Percentiles rank a stretch among this genome's conserved stretches.
These are phyloP conservation scores for Puccinia hordei DNA, from an alignment of 1,284 basidiomycete genomes.

Conservation along the genomic window DNA sequence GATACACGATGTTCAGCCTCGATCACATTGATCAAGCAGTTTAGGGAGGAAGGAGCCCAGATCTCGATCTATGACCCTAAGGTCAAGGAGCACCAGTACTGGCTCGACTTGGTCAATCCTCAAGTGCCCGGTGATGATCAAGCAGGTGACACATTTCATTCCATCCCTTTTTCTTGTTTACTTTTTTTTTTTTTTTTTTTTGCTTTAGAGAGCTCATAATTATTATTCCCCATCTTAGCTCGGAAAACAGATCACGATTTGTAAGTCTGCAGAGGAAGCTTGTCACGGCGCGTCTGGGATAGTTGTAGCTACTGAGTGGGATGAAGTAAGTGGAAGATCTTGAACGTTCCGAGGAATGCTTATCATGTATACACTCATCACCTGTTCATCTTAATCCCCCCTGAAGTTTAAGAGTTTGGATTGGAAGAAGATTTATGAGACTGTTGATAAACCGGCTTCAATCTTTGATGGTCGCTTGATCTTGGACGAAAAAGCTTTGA, in stretches of 20 bases:
- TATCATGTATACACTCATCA: not conserved
- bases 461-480: slow-evolving; percentile 84
- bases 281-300: slow-evolving; percentile 87
- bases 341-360: not conserved
- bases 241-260: slow-evolving; percentile 84
- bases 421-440: slow-evolving; percentile 80
- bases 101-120: slow-evolving; percentile 56
- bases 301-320: slow-evolving; percentile 66
- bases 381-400: too few relatives aligned
- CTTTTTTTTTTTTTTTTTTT: not conserved
- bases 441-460: slow-evolving; percentile 82
- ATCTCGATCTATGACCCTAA: slow-evolving; percentile 92
- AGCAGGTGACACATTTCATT: slow-evolving; percentile 53
- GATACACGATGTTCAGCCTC: slow-evolving; percentile 83
- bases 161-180: too few relatives aligned
- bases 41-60: slow-evolving; percentile 82
- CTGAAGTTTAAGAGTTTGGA: slow-evolving; percentile 88
- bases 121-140: slow-evolving; percentile 67
- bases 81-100: slow-evolving; percentile 62
- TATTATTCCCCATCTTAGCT: slow-evolving; percentile 63
- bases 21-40: slow-evolving; percentile 90
- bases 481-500: slow-evolving; percentile 76
- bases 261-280: slow-evolving; percentile 75
- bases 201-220: not conserved
- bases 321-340: slow-evolving; percentile 32